Base-by-base conservation (phyloP, 2,329 filamentous ascomycete species). In the Fusarium odoratissimum region DNA sequence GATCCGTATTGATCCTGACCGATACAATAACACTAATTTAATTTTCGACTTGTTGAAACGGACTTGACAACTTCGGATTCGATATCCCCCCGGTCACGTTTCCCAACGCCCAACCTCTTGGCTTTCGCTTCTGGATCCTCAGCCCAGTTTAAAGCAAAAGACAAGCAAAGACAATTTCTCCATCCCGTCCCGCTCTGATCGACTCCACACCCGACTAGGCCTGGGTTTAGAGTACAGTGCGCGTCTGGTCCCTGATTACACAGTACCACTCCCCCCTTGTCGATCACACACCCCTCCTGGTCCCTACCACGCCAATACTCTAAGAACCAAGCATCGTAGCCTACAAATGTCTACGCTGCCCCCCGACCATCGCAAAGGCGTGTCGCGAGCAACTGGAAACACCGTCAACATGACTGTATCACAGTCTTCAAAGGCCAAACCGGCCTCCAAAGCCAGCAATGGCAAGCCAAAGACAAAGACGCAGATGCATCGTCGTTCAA, bases 401-500 rank as follows among this genome's bases (percentile, higher is more conserved):
- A 75, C 83, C 80, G 84, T 86, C 83, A 89, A 86, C 81, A 92
- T 91, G 90, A 88, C 90, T 78, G 86, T 88, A 79, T 84, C 89
- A 82, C 86, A 88, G 82, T 82, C 87, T 70, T 80, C 84, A 76
- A 91, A 91, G 84, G 80, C 86, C 79, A 91, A 91, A 84, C 75
- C 86, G 80, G 84, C 86, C 79, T 82, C 86, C 59, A 90, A 90
- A 82, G 81, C 85, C 72, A 83, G 76, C 80, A 86, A 85, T 83
- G 84, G 84, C 76, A 85, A 86, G 78, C 82, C 89, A 73, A 94
- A 93, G 84, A 85, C 89, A 80, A 92, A 93, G 84, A 85, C 91
- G 79, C 95, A 97, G 86, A 95, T 96, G 91, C 95, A 98, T 84
- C 91, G 95, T 82, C 91, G 95, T 80, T 98, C 95, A 83, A 91